phyloP scores from a whole-genome alignment of 1,284 basidiomycete species.

The Ustilago cynodontis region DNA sequence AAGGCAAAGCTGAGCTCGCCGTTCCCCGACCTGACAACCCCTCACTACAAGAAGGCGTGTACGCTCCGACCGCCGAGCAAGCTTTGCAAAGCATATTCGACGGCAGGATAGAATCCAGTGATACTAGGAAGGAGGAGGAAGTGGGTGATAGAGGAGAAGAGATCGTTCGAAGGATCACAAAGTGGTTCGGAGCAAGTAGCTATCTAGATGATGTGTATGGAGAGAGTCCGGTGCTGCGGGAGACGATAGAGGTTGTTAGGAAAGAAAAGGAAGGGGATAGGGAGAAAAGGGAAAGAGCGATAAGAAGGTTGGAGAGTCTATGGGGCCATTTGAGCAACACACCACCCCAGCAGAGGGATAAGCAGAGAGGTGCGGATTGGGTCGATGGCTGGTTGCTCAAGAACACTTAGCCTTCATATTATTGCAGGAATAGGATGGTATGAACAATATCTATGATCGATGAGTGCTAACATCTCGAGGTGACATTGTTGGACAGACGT shows the following conservation, averaged over 20 bases:
- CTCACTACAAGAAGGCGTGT: constrained; percentile 27
- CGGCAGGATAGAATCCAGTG: constrained; percentile 8
- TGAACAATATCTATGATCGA: background rate
- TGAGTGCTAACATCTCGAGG: background rate
- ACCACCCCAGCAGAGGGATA: constrained; percentile 3
- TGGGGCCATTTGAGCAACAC: constrained; percentile 39
- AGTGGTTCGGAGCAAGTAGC: constrained; percentile 20
- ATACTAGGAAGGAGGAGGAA: constrained; percentile 4
- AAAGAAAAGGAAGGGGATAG: background rate
- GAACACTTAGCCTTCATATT: constrained; percentile 20
- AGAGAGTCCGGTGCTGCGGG: constrained; percentile 8
- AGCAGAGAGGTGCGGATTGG: constrained; percentile 14
- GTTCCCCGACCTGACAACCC: constrained; percentile 41
- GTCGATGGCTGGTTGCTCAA: constrained; percentile 39
- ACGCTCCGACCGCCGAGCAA: constrained; percentile 30
- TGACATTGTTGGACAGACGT: constrained; percentile 10
- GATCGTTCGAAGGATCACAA: constrained; percentile 31
- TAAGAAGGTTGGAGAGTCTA: constrained; percentile 38
- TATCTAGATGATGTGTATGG: constrained; percentile 48
- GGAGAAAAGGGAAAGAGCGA: constrained; percentile 32
- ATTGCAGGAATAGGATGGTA: background rate
- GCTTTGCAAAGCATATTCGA: constrained; percentile 25
- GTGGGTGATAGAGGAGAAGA: constrained; percentile 6
- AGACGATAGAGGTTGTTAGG: constrained; percentile 32
- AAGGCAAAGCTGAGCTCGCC: constrained; percentile 20